Base-by-base conservation (phyloP, 2,329 filamentous ascomycete genomes). In the Colletotrichum horii region DNA sequence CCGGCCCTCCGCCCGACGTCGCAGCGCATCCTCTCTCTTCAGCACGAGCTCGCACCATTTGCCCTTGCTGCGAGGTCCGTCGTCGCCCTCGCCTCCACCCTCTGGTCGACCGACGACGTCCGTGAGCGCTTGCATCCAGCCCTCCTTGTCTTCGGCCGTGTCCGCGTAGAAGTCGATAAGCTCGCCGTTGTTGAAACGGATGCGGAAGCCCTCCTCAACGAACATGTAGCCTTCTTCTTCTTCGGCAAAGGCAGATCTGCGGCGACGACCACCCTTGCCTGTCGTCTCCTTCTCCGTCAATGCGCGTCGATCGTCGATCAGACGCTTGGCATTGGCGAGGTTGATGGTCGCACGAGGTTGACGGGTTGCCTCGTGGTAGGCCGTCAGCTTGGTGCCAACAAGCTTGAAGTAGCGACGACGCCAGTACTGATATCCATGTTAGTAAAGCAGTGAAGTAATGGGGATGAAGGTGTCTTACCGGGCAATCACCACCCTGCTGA, bases 171-270 rank as follows among this genome's bases (percentile, higher is more conserved):
- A 98, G 88, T 98, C 96, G 82, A 99, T 99, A 78, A 98, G 93
- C 86, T 99, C 97, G 77, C 97, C 97, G 81, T 99, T 99, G 83
- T 95, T 97, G 86, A 99, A 99, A 74, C 96, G 95, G 83, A 99
- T 98, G 55, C 97, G 95, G 93, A 99, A 99, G 4, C 97, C 97
- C 83, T 99, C 97, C 84, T 99, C 97, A 69, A 99, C 96, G 83
- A 99, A 99, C 94, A 98, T 98, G 88, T 99, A 99, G 56, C 97
- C 97, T 83, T 99, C 97, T 85, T 99, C 97, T 79, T 99, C 97
- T 84, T 98, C 97, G 2, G 96, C 96, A 84, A 99, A 99, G 14
- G 95, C 97, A 38, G 96, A 98, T 84, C 97, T 96, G 71, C 97
- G 94, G 58, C 97, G 94, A 79, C 92, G 93, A 71, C 95, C 95